phyloP scores from a whole-genome alignment of 768 basidiomycete genomes.

The Mycena capillaripes region DNA sequence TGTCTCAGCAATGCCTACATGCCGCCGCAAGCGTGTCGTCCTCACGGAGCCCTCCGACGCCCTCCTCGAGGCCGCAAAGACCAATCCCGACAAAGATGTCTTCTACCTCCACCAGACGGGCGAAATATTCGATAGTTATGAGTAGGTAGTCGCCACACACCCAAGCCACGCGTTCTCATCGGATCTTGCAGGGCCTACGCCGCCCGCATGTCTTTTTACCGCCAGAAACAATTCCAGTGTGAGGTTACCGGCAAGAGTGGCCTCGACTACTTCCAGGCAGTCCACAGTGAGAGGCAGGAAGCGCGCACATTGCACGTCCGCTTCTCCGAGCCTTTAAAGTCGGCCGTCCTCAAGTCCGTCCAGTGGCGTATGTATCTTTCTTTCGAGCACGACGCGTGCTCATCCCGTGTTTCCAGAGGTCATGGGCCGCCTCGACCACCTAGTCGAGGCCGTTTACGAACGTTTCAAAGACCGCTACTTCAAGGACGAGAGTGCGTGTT shows the following conservation, averaged over 20 bases:
- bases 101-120: slow-evolving; percentile 95
- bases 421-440: slow-evolving; percentile 93
- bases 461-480: slow-evolving; percentile 98
- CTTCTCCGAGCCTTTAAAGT: slow-evolving; percentile 94
- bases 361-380: slow-evolving; percentile 90
- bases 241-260: slow-evolving; percentile 96
- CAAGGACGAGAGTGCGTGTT: slow-evolving; percentile 84
- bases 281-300: slow-evolving; percentile 92
- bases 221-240: slow-evolving; percentile 95
- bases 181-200: slow-evolving; percentile 74
- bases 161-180: slow-evolving; percentile 42
- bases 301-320: slow-evolving; percentile 89
- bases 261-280: slow-evolving; percentile 94
- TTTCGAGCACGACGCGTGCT: slow-evolving; percentile 28
- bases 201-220: slow-evolving; percentile 94
- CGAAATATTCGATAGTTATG: slow-evolving; percentile 97
- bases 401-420: slow-evolving; percentile 75
- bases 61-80: slow-evolving; percentile 74
- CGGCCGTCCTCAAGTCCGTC: slow-evolving; percentile 90
- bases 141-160: slow-evolving; percentile 70
- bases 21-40: slow-evolving; percentile 90
- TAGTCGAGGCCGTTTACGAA: slow-evolving; percentile 95
- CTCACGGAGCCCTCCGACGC: slow-evolving; percentile 85
- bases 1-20: slow-evolving; percentile 78
- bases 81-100: slow-evolving; percentile 80